phyloP scores from a whole-genome alignment of 345 rosid genomes.

The Citrus hindsii region DNA sequence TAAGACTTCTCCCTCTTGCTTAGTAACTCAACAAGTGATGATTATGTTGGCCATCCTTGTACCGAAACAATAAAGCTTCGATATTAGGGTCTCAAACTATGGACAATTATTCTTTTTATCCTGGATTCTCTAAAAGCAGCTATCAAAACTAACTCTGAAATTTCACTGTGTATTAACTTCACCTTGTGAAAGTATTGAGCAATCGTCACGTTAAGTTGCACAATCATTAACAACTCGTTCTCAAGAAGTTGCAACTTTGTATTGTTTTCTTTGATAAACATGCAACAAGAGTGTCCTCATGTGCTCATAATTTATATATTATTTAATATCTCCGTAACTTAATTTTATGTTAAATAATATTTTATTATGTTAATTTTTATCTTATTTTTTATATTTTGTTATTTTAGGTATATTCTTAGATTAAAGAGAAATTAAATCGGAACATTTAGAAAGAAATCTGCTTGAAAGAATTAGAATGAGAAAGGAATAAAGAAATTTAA shows the following conservation, averaged over 20 bases:
- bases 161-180: constrained; percentile 2
- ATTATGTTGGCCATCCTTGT: constrained; percentile 10
- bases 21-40: constrained; percentile 9
- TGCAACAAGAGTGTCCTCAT: not conserved
- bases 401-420: too few species aligned
- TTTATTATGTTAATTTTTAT: too few species aligned
- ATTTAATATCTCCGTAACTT: too few species aligned
- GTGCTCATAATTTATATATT: too few species aligned
- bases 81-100: not conserved
- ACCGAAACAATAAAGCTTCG: not conserved
- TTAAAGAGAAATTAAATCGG: too few species aligned
- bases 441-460: too few species aligned
- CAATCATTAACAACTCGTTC: not conserved
- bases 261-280: constrained; percentile 7
- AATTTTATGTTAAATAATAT: too few species aligned
- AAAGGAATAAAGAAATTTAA: too few species aligned
- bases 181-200: constrained; percentile 9
- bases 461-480: too few species aligned
- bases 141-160: not conserved
- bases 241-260: not conserved
- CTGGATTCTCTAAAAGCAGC: not conserved
- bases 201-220: not conserved
- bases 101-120: constrained; percentile 4
- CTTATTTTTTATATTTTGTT: too few species aligned
- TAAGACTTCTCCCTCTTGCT: constrained; percentile 2